These are phyloP conservation scores for Rhodotorula sp. DNA, from an alignment of 1,284 basidiomycete genomes.

Conservation along the genomic window DNA sequence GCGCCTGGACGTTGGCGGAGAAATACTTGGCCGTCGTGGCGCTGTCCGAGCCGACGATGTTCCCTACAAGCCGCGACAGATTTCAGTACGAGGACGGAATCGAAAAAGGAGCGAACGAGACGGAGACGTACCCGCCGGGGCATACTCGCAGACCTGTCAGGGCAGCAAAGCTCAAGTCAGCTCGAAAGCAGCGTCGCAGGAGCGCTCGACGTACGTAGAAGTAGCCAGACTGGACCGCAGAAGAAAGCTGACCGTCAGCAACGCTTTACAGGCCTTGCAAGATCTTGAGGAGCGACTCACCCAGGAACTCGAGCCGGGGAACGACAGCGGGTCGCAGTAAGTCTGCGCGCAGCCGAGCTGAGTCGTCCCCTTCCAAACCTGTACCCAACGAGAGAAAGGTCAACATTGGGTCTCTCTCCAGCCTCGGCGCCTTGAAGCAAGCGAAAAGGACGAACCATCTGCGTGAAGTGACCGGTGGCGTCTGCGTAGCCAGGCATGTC, in stretches of 20 bases:
- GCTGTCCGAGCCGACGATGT: conserved; percentile 11
- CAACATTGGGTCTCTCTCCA: too few relatives aligned
- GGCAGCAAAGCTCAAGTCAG: neutral
- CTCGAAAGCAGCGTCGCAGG: neutral
- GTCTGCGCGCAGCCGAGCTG: conserved; percentile 14
- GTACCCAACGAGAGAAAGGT: neutral
- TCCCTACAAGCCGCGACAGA: neutral
- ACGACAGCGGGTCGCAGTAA: neutral
- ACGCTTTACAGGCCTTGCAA: neutral
- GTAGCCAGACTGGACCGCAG: neutral
- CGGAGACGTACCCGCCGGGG: neutral
- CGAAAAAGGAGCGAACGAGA: neutral
- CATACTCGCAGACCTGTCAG: conserved; percentile 17
- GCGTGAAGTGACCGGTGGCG: conserved; percentile 22
- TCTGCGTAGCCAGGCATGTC: neutral
- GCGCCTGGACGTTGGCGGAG: conserved; percentile 5
- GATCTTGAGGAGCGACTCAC: neutral
- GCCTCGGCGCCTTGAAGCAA: too few relatives aligned
- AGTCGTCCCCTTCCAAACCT: conserved; percentile 22
- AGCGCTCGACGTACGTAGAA: conserved; percentile 9
- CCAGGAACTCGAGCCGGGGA: neutral
- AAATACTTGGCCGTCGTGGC: conserved; percentile 9
- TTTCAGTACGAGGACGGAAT: neutral
- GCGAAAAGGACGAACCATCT: neutral
- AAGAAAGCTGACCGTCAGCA: neutral